Percentiles rank a stretch among this genome's conserved stretches.
Conservation (phyloP, 306 rosid species). For the Cucumis cinereus region DNA sequence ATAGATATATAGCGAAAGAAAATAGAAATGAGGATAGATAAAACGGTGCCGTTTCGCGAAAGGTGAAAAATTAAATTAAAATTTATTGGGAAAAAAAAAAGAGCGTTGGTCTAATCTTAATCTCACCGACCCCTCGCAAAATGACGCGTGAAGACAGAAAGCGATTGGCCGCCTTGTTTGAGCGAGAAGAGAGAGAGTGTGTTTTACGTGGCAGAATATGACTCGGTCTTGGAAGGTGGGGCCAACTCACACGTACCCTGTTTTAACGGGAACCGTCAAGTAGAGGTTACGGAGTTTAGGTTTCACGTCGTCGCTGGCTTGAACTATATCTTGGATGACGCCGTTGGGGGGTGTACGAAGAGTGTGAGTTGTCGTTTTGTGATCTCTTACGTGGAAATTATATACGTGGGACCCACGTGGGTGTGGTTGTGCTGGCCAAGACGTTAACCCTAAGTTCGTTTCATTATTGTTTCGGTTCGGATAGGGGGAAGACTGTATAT, state of each 20-base stretch:
- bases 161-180: conserved; percentile 9
- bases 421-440: not conserved
- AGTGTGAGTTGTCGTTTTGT: conserved; percentile 1
- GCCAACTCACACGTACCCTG: conserved; percentile 2
- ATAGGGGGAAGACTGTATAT: not conserved
- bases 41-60: not conserved
- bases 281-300: not conserved
- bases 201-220: not conserved
- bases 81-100: not conserved
- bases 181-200: not conserved
- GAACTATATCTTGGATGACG: not conserved
- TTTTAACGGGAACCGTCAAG: conserved; percentile 1
- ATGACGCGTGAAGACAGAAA: conserved; percentile 8
- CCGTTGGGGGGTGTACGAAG: not conserved
- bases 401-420: not conserved
- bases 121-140: conserved; percentile 8
- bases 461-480: not conserved
- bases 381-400: conserved; percentile 1
- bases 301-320: conserved; percentile 1
- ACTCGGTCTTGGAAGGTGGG: not conserved
- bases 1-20: not conserved
- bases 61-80: not conserved
- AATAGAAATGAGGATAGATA: not conserved
- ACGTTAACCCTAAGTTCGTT: not conserved
- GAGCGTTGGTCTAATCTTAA: not conserved